Base-by-base conservation (phyloP, 2,329 filamentous ascomycete genomes). In the Clonostachys sp. region DNA sequence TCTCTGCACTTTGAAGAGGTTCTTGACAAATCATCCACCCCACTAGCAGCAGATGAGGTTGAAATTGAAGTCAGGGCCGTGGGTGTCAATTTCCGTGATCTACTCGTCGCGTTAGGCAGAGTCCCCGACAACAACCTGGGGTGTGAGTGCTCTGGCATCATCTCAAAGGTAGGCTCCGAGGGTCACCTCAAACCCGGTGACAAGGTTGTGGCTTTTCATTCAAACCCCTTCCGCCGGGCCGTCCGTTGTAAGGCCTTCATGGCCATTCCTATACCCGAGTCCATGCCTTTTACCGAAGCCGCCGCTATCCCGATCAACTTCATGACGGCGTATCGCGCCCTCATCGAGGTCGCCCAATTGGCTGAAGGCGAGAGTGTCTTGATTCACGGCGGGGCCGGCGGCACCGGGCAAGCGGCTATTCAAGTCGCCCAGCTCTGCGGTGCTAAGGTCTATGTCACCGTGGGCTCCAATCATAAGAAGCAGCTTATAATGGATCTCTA, bases 331-430 rank as follows among this genome's bases (percentile, higher is more conserved):
- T 46, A 42, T 33, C 38, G 42, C 20, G 39, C 45, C 17, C 17
- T 42, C 24, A 12, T 46, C 6, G 14, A 42, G 14, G 24, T 46
- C 20, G 45, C 12, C 9, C 3, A 60, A 57, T 2, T 53, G 62
- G 0, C 67, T 67, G 0, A 58, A 61, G 46, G 43, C 6, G 40
- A 51, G 13, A 9, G 44, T 55, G 10, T 57, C 48, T 57, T 72
- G 13, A 57, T 72, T 38, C 63, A 70, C 46, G 56, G 59, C 6
- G 67, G 58, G 0, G 57, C 61, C 2, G 61, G 64, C 20, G 45
- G 20, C 17, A 41, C 30, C 12, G 45, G 45, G n/a, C 45, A 46
- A 33, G 33, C 34, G 6, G 45, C 39, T 4, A 34, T 46, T 10
- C 38, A 42, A 18, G 34, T 69, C 2, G 54, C 55, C 2, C 48